Evolutionary conservation across 345 rosid species (phyloP), one percentile per base, ranked within the genome.

Genomic region (Pseudoturritis turrita): DNA sequence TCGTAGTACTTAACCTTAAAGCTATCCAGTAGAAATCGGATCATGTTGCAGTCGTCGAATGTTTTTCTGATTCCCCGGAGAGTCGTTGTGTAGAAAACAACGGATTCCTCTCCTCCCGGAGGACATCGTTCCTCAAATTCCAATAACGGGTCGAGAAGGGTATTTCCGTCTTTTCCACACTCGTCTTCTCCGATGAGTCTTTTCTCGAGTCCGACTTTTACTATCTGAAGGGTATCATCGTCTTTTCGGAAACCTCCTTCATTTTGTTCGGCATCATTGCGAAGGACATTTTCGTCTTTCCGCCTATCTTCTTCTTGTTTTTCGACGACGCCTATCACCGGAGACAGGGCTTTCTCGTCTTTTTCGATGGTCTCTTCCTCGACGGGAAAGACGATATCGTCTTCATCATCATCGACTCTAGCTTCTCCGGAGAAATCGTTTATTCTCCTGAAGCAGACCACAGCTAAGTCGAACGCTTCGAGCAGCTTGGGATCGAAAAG

Each of bases 31-130:
- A 95, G 78, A 52, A 88, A 95, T 7, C 91, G 82, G 37, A 91
- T 76, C 19, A 76, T 78, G 29, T 74, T 83, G 12, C 99, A 95
- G 29, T 89, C 96, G 59, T 95, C 93, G 36, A 95, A 95, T 3
- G 99, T 95, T 71, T 91, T 95, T 33, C 96, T 78, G 69, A 95
- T 89, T 56, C 96, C 91, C 43, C 89, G 76, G 0, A 95, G 82
- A 47, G 85, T 82, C 46, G 97, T 91, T 13, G 96, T 84, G 85
- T 91, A 91, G 64, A 95, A 77, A 13, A 91, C 74, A 17, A 95
- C 87, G 0, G 87, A 57, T 6, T 68, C 86, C 21, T 77, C 84
- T 1, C 95, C 97, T 3, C 92, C 97, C 1, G 92, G 90, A 0
- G 96, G 98, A 50, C 89, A 90, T 25, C 68, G 84, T 65, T 81